Evolutionary conservation across 2,329 filamentous ascomycete genomes (phyloP), one percentile per base, ranked within the genome.

Genomic region (Cladobotryum protrusum): DNA sequence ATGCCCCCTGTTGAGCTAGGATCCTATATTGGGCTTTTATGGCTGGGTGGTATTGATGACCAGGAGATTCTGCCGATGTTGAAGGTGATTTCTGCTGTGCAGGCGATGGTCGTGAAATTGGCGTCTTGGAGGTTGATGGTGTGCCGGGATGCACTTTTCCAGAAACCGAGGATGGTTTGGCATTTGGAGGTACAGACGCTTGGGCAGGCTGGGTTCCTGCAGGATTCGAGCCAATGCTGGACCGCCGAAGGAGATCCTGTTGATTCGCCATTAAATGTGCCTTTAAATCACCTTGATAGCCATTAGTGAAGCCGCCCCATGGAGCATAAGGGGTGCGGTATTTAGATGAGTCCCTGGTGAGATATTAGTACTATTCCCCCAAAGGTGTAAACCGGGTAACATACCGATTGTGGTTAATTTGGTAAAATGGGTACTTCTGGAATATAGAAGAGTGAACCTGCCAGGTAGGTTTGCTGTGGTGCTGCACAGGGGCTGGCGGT

Each of bases 301-400:
- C 79, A 53, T 83, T 83, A 33, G 76, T 80, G 56, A 83, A 83
- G 0, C 79, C 81, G 19, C 77, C 75, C 66, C 69, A 73, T 2
- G 72, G 68, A 14, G 76, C 72, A 59, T 84, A 85, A 1, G 81
- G 81, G 4, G 78, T 82, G 45, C 77, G 73, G 52, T 85, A 83
- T 48, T 75, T 75, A 7, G 73, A 70, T 5, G 76, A 68, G 52
- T 79, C 76, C 65, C 77, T 79, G 53, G 4, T n/a, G 29, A 20
- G 12, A 43, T 8, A 44, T 63, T 54, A 67, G 53, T 39, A 8
- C 24, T 8, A 29, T 29, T 6, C 7, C 24, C 24, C 11, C 11
- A 9, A 29, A 8, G 11, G 3, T 29, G 24, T 29, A 29, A 8
- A 29, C 7, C 2, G 19, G 29, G 17, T 17, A 1, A 58, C 68